Evolutionary conservation across 345 rosid genomes (phyloP).

Genomic region (Pelargonium nanum): DNA sequence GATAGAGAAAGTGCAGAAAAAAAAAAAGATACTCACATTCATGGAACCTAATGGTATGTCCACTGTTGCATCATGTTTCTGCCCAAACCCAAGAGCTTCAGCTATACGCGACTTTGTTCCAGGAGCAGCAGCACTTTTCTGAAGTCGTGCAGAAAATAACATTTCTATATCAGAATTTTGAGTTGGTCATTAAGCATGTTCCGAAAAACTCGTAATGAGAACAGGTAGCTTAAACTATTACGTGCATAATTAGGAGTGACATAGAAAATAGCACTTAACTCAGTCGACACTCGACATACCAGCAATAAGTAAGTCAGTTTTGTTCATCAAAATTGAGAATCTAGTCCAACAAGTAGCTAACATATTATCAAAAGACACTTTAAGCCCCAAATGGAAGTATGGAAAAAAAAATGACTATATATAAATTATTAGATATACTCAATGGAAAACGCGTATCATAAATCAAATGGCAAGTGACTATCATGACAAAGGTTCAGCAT

Average conservation of each 20-base stretch:
- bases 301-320: not conserved
- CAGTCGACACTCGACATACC: no score
- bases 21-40: constrained; percentile 38
- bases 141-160: constrained; percentile 12
- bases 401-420: not conserved
- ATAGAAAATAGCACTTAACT: not conserved
- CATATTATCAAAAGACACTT: no score
- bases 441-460: no score
- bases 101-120: constrained; percentile 45
- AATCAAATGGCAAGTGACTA: no score
- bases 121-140: constrained; percentile 50
- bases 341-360: not conserved
- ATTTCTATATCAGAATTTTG: no score
- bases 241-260: no score
- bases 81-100: constrained; percentile 51
- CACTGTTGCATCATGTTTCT: constrained; percentile 66
- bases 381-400: not conserved
- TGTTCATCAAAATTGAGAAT: not conserved
- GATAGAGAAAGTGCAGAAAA: not conserved
- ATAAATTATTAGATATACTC: not conserved
- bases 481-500: no score
- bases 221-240: no score
- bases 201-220: no score
- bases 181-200: no score
- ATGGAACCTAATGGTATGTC: constrained; percentile 78